Evolutionary conservation across 2,329 filamentous ascomycete species (phyloP).

Genomic region (Pestalotiopsis sp.): DNA sequence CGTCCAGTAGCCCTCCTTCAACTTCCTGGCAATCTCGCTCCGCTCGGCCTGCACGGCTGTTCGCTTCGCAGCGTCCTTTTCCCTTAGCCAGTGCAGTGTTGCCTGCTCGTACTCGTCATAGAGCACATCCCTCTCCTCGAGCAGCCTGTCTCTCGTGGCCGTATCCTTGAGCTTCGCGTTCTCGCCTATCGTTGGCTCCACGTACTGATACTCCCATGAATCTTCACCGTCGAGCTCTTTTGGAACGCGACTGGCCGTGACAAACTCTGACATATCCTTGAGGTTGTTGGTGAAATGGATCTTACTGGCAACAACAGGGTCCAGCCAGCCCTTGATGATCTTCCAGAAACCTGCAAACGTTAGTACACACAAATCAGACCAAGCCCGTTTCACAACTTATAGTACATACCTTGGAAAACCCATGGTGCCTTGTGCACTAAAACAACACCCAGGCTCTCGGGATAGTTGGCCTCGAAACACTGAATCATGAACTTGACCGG

Average conservation of each 20-base stretch:
- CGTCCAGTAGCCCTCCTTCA: constrained; percentile 82
- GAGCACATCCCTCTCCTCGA: constrained; percentile 65
- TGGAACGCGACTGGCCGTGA: constrained; percentile 70
- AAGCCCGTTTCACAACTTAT: constrained; percentile 21
- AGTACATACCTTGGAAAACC: constrained; percentile 81
- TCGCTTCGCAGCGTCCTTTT: constrained; percentile 47
- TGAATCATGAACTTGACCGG: constrained; percentile 99
- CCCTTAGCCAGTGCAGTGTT: constrained; percentile 75
- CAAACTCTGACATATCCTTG: constrained; percentile 77
- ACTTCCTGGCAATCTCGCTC: constrained; percentile 60
- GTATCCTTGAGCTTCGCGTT: constrained; percentile 74
- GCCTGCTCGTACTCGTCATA: constrained; percentile 73
- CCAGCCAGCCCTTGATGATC: constrained; percentile 93
- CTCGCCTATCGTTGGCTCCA: constrained; percentile 76
- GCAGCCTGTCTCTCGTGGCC: constrained; percentile 63
- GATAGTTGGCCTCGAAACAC: constrained; percentile 98
- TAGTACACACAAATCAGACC: neutral
- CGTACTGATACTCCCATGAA: constrained; percentile 80
- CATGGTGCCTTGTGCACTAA: constrained; percentile 96
- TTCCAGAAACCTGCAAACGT: constrained; percentile 77
- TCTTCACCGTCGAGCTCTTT: constrained; percentile 87
- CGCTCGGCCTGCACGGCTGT: constrained; percentile 59
- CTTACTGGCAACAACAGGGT: constrained; percentile 93
- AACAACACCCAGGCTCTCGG: constrained; percentile 86
- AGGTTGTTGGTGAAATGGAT: constrained; percentile 88